Percentiles rank a stretch among this genome's conserved stretches.
Evolutionary conservation across 192 early-diverging fungal species (phyloP).

Genomic region (Gonapodya sp.): DNA sequence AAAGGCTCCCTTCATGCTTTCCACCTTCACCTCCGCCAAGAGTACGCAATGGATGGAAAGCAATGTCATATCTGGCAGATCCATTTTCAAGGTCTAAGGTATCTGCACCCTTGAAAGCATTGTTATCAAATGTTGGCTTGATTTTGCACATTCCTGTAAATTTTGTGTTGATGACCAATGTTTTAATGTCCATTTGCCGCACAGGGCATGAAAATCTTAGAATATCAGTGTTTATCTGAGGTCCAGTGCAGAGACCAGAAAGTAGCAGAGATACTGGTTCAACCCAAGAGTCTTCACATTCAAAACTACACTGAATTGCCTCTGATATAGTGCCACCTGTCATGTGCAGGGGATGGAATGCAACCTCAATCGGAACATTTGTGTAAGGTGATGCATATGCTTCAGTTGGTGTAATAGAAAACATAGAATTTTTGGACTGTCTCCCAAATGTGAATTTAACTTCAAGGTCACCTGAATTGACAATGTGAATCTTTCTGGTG

Average conservation of each 20-base stretch:
- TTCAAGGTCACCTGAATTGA: conserved; percentile 49
- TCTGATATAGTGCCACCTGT: conserved; percentile 46
- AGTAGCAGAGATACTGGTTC: conserved; percentile 35
- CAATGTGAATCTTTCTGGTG: conserved; percentile 38
- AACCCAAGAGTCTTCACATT: conserved; percentile 21
- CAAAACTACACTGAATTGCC: conserved; percentile 34
- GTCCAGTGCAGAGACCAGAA: conserved; percentile 45
- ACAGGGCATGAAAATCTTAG: conserved; percentile 48
- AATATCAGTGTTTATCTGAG: conserved; percentile 40
- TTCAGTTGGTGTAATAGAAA: conserved; percentile 45
- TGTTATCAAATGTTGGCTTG: conserved; percentile 49
- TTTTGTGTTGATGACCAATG: conserved; percentile 38
- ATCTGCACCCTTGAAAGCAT: conserved; percentile 42
- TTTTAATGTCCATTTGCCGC: conserved; percentile 38
- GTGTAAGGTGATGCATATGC: conserved; percentile 56
- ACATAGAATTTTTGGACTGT: conserved; percentile 35
- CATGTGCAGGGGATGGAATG: conserved; percentile 44
- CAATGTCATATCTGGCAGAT: conserved; percentile 43
- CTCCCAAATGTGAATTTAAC: conserved; percentile 43
- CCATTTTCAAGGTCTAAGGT: conserved; percentile 43
- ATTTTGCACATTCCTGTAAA: conserved; percentile 37
- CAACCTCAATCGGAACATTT: conserved; percentile 47
- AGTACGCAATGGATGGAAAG: conserved; percentile 39
- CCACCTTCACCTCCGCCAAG: conserved; percentile 24
- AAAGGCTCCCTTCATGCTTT: conserved; percentile 47